Conservation (phyloP, 176 grass and related monocot species). For the Puya raimondii region DNA sequence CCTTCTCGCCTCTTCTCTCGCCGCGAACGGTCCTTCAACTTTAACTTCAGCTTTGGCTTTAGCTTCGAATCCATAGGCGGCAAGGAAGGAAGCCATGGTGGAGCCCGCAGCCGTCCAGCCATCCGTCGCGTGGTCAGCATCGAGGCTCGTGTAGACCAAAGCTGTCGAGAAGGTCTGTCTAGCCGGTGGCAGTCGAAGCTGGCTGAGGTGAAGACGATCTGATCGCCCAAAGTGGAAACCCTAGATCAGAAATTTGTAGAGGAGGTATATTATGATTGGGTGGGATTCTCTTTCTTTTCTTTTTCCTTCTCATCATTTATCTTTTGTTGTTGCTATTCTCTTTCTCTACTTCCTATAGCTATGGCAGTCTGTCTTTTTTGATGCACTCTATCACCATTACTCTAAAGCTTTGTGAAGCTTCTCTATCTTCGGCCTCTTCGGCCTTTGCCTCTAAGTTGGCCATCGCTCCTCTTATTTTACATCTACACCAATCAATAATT, state of each 20-base stretch:
- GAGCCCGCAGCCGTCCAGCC: constrained; percentile 18
- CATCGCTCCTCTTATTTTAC: background rate
- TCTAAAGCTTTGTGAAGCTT: too few relatives aligned
- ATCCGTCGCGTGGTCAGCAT: constrained; percentile 41
- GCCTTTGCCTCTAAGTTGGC: too few relatives aligned
- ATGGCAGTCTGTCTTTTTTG: too few relatives aligned
- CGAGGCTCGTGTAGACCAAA: constrained; percentile 74
- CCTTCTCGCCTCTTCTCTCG: background rate
- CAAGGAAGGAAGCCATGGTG: constrained; percentile 38
- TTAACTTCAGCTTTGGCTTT: background rate
- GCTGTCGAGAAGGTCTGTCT: constrained; percentile 92
- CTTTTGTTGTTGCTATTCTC: too few relatives aligned
- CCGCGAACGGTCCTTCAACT: background rate
- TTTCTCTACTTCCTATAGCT: too few relatives aligned
- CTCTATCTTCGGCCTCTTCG: too few relatives aligned
- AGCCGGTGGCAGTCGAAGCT: constrained; percentile 61
- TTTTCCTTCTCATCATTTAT: too few relatives aligned
- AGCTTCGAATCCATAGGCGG: constrained; percentile 46
- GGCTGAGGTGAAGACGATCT: constrained; percentile 5
- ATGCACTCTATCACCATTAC: too few relatives aligned
- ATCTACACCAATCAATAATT: too few relatives aligned
- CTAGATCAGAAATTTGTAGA: constrained; percentile 10
- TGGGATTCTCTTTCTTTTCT: background rate
- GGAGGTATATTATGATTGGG: background rate
- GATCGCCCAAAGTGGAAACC: constrained; percentile 1